Evolutionary conservation across 306 rosid genomes (phyloP).

Genomic region (Fragaria nilgerrensis): DNA sequence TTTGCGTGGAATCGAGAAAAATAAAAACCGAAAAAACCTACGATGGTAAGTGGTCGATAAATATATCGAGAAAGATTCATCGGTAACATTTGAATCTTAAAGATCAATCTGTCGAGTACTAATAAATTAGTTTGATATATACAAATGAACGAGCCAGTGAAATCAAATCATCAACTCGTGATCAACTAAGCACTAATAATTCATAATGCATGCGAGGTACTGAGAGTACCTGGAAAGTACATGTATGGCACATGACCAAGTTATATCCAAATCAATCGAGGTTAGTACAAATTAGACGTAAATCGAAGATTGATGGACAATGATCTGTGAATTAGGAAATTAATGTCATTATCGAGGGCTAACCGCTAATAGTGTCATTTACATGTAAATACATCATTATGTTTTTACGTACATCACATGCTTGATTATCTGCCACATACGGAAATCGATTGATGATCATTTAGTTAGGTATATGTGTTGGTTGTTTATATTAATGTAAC

Average conservation of each 20-base stretch:
- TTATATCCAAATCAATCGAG: conserved; percentile 3
- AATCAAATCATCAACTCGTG: no score
- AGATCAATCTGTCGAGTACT: no score
- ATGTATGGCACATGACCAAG: background rate
- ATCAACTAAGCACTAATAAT: no score
- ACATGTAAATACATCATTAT: background rate
- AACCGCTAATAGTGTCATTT: conserved; percentile 29
- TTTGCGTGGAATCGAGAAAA: no score
- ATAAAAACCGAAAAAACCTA: no score
- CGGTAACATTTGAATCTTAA: no score
- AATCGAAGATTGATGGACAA: conserved; percentile 30
- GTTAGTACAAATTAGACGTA: conserved; percentile 41
- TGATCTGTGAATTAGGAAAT: background rate
- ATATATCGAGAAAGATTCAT: no score
- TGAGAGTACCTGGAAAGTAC: background rate
- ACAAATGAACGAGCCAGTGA: no score
- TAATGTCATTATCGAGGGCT: conserved; percentile 34
- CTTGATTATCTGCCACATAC: background rate
- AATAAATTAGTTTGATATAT: no score
- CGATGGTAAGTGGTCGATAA: no score
- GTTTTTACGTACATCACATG: background rate
- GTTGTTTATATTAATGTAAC: conserved; percentile 59
- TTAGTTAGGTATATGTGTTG: conserved; percentile 43
- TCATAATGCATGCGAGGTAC: no score
- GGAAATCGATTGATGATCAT: conserved; percentile 37